Base-by-base conservation (phyloP, 2,329 filamentous ascomycete genomes). In the Ceratocystis smalleyi region DNA sequence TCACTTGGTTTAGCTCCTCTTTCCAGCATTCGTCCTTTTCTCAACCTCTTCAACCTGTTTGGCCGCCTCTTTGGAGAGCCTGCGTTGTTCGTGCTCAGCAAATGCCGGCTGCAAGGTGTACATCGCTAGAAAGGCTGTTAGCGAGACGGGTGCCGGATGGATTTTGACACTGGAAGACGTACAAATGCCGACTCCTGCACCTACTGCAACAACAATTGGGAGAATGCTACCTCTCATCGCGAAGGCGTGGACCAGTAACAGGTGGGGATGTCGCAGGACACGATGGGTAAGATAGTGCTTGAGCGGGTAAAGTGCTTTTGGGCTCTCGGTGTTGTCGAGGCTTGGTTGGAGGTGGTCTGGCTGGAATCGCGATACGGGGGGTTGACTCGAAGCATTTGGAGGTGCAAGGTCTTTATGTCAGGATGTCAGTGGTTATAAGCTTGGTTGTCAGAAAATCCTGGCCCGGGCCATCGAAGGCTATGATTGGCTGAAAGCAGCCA, bases 41-140 rank as follows among this genome's bases (percentile, higher is more conserved):
- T 66, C 65, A 22, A 60, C 65, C 35, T 64, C 62, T n/a, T 66
- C 47, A 5, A 66, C 65, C 19, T 66, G 62, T 43, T 66, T 66
- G 4, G 27, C 43, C 0, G 62, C 62, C 43, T 54, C 51, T 17
- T 62, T 45, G 2, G 40, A 43, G 8, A 66, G 22, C 54, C 65
- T 64, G 35, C 61, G 59, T 40, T 63, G 59, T 43, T 67, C 60
- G 35, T 61, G 54, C 8, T 64, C 63, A 12, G 57, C 47, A 65
- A 67, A 65, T 17, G 63, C 60, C 6, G 65, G 65, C 43, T 65
- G 65, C 24, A 67, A 61, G 4, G 65, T 60, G 32, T 67, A 67
- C 35, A 59, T 61, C 30, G 59, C 65, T 67, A 47, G 35, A 32
- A 43, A 17, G 43, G 24, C n/a, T 19, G 19, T 60, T 55, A 60